Conservation (phyloP, 768 basidiomycete species). For the Tulasnella sp. region DNA sequence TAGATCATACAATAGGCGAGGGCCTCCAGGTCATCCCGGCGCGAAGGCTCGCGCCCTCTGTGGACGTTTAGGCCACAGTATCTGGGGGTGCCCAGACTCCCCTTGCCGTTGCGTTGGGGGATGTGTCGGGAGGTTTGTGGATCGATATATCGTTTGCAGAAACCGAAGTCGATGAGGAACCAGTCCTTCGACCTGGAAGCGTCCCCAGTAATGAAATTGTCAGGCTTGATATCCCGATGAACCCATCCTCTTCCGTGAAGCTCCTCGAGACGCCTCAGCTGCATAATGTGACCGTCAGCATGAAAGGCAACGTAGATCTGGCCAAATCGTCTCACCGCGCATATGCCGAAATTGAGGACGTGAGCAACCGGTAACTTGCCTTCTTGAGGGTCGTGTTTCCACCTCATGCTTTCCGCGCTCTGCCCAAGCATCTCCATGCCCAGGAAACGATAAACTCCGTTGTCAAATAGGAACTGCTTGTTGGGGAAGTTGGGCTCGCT, state of each 20-base stretch:
- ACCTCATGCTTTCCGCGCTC: neutral
- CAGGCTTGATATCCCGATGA: constrained; percentile 45
- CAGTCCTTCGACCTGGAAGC: constrained; percentile 27
- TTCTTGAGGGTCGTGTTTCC: neutral
- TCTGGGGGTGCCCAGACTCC: constrained; percentile 2
- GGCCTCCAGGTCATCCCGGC: constrained; percentile 15
- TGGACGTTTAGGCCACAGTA: constrained; percentile 14
- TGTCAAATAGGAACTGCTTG: neutral
- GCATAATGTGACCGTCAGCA: neutral
- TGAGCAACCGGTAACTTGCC: neutral
- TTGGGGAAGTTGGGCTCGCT: neutral
- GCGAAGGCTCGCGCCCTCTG: constrained; percentile 4
- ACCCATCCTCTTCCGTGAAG: constrained; percentile 23
- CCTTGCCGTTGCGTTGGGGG: constrained; percentile 7
- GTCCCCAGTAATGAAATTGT: constrained; percentile 40
- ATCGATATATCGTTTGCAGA: constrained; percentile 2
- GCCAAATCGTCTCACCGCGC: neutral
- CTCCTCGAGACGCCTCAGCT: constrained; percentile 4
- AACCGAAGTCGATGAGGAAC: constrained; percentile 13
- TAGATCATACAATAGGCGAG: constrained; percentile 10
- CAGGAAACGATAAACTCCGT: neutral
- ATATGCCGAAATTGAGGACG: neutral
- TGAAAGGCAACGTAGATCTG: neutral
- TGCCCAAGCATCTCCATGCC: constrained; percentile 3
- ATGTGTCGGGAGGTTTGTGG: constrained; percentile 10